Percentiles rank a stretch among this genome's conserved stretches.
Conservation (phyloP, 371 early-diverging fungal species). For the Rozella allomycis region DNA sequence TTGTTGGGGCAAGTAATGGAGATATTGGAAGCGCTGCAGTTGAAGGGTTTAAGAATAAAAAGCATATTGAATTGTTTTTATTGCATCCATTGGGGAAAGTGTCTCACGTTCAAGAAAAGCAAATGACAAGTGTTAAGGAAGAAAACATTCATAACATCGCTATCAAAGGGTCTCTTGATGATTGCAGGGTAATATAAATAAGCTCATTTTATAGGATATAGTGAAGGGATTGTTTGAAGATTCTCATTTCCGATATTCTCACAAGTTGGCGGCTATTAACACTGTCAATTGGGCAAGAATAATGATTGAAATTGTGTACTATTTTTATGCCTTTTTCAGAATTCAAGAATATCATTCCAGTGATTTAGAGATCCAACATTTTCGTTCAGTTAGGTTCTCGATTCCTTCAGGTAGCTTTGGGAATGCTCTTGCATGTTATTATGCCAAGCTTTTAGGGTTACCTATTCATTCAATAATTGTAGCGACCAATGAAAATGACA, state of each 20-base stretch:
- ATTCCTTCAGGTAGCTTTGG: constrained; percentile 98
- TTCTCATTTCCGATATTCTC: constrained; percentile 40
- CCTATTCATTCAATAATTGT: constrained; percentile 56
- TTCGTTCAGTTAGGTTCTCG: constrained; percentile 39
- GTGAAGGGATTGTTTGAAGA: constrained; percentile 76
- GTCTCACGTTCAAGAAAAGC: constrained; percentile 80
- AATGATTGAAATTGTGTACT: constrained; percentile 81
- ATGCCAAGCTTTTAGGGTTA: constrained; percentile 72
- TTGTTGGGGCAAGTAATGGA: constrained; percentile 90
- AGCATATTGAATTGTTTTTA: constrained; percentile 74
- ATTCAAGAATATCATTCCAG: neutral
- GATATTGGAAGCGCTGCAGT: constrained; percentile 97
- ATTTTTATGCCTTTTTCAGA: constrained; percentile 72
- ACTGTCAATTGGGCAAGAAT: constrained; percentile 98
- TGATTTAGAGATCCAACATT: neutral
- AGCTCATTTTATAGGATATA: constrained; percentile 23
- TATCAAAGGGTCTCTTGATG: constrained; percentile 78
- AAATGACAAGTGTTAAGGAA: constrained; percentile 88
- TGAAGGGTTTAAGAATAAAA: constrained; percentile 81
- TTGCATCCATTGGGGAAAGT: constrained; percentile 76
- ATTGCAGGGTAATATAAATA: constrained; percentile 84
- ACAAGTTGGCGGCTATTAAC: constrained; percentile 81
- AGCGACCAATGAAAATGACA: constrained; percentile 90
- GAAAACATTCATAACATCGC: constrained; percentile 77
- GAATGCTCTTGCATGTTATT: constrained; percentile 84